phyloP scores from a whole-genome alignment of 441 rosid species.

The Erodium trifolium region DNA sequence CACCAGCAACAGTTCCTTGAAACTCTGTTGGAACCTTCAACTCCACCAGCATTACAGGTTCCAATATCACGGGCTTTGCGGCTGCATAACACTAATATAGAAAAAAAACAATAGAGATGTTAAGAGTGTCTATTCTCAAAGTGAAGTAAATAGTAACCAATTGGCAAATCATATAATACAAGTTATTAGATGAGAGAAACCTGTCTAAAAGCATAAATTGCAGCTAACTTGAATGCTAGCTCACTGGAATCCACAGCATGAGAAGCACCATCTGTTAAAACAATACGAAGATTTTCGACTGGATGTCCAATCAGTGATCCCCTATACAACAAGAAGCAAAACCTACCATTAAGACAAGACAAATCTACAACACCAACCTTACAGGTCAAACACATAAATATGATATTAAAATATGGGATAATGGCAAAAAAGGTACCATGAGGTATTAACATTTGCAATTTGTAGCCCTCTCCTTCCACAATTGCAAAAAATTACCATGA shows the following conservation, averaged over 20 bases:
- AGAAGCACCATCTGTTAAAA: slow-evolving; percentile 84
- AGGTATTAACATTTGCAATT: too few species aligned
- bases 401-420: not conserved
- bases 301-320: slow-evolving; percentile 81
- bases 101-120: not conserved
- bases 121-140: not conserved
- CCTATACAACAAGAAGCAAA: slow-evolving; percentile 31
- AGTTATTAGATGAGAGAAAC: slow-evolving; percentile 19
- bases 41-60: slow-evolving; percentile 92
- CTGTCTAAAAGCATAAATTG: slow-evolving; percentile 96
- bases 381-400: too few species aligned
- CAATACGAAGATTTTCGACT: slow-evolving; percentile 36
- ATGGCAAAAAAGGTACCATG: too few species aligned
- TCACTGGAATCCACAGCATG: slow-evolving; percentile 97
- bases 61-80: slow-evolving; percentile 84
- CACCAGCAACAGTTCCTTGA: slow-evolving; percentile 94
- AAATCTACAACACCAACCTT: not conserved
- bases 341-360: slow-evolving; percentile 10
- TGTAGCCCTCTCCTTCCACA: too few species aligned
- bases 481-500: too few species aligned
- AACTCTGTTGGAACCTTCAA: slow-evolving; percentile 88
- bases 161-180: not conserved
- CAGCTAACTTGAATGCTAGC: slow-evolving; percentile 89
- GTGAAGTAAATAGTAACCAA: not conserved
- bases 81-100: slow-evolving; percentile 56